These are phyloP conservation scores for Willaertia magna DNA, from an alignment of 208 protist species.

Conservation along the genomic window DNA sequence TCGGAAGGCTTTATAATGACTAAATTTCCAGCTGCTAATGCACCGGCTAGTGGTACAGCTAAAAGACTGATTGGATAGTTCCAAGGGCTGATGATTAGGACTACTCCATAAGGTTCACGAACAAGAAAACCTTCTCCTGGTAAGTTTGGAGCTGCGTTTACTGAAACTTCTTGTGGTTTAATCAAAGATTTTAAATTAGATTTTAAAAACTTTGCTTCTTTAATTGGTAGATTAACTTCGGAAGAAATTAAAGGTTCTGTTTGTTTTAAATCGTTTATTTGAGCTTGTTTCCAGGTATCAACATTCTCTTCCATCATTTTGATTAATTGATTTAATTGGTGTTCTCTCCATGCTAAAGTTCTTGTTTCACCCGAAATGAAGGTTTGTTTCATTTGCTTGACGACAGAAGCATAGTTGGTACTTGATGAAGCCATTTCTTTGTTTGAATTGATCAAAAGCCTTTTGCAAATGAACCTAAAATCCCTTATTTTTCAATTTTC, in stretches of 20 bases:
- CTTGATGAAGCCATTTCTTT: too few relatives aligned
- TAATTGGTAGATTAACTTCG: constrained; percentile 27
- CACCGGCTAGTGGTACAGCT: constrained; percentile 52
- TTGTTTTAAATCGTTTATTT: constrained; percentile 37
- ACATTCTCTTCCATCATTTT: constrained; percentile 51
- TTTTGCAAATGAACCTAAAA: too few relatives aligned
- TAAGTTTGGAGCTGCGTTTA: constrained; percentile 23
- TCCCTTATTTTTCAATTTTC: too few relatives aligned
- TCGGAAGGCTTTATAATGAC: constrained; percentile 71
- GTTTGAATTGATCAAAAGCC: too few relatives aligned
- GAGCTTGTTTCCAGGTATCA: constrained; percentile 33
- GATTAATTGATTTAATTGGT: constrained; percentile 35
- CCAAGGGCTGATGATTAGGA: constrained; percentile 72
- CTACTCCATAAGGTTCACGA: constrained; percentile 56
- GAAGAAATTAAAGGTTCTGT: constrained; percentile 16
- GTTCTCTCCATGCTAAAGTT: background rate
- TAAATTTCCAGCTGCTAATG: constrained; percentile 67
- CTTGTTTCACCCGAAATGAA: background rate
- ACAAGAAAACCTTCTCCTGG: constrained; percentile 29
- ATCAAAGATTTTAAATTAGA: constrained; percentile 38
- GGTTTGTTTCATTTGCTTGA: background rate
- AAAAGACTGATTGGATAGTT: constrained; percentile 71
- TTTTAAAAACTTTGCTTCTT: constrained; percentile 27
- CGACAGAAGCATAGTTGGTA: background rate
- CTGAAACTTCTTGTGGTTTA: constrained; percentile 18